A percentile compares a stretch with the other conserved stretches of the same genome.
phyloP scores from a whole-genome alignment of 2,329 filamentous ascomycete genomes.

The Anthostomella pinea region DNA sequence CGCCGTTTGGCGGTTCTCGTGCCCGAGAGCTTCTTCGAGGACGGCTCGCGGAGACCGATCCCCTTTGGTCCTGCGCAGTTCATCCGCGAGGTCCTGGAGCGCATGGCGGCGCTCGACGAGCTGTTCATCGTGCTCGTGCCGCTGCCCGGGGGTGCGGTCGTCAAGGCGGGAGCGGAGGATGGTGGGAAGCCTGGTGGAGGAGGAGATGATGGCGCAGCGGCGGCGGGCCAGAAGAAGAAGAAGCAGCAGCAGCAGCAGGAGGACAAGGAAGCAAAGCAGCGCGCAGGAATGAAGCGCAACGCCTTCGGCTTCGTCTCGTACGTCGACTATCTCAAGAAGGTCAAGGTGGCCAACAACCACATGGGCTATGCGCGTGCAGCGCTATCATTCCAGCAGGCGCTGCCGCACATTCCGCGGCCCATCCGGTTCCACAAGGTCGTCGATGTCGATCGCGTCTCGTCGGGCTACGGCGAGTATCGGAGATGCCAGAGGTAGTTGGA shows the following conservation, averaged over 20 bases:
- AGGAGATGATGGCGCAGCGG: background rate
- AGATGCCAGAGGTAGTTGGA: too few species aligned
- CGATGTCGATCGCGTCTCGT: slow-evolving; percentile 11
- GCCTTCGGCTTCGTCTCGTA: slow-evolving; percentile 19
- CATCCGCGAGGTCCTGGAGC: slow-evolving; percentile 17
- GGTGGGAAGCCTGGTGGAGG: too few species aligned
- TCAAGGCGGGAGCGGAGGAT: too few species aligned
- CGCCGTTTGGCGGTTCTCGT: slow-evolving; percentile 23
- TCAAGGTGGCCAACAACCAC: slow-evolving; percentile 12
- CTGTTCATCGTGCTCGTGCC: slow-evolving; percentile 17
- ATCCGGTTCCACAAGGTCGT: slow-evolving; percentile 17
- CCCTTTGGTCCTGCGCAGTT: slow-evolving; percentile 15
- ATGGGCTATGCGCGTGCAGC: slow-evolving; percentile 15
- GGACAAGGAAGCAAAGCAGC: too few species aligned
- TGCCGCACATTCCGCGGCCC: slow-evolving; percentile 2
- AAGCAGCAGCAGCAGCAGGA: background rate
- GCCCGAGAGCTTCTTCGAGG: slow-evolving; percentile 13
- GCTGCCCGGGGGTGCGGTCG: too few species aligned
- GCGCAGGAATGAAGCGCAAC: slow-evolving; percentile 10
- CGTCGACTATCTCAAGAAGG: slow-evolving; percentile 16
- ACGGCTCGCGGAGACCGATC: slow-evolving; percentile 8
- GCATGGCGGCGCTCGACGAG: slow-evolving; percentile 10
- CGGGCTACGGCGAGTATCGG: slow-evolving; percentile 4
- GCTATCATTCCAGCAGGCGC: slow-evolving; percentile 16
- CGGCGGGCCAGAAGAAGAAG: background rate